Percentiles rank a stretch among this genome's conserved stretches.
Conservation (phyloP, 768 basidiomycete species). For the Collybiopsis confluens region DNA sequence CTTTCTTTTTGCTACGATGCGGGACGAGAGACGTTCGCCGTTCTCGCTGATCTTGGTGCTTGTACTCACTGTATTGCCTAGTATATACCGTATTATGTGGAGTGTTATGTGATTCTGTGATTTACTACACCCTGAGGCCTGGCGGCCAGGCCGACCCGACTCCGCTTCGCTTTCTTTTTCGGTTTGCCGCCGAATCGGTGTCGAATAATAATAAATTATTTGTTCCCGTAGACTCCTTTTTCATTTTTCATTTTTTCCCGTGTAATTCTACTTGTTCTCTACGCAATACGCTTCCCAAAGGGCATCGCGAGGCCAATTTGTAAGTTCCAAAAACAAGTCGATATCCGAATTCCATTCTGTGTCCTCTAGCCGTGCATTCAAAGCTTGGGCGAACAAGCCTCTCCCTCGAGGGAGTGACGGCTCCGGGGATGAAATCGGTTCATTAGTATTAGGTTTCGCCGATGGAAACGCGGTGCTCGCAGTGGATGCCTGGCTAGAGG, state of each 20-base stretch:
- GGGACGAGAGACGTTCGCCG: neutral
- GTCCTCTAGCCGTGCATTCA: neutral
- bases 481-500: neutral
- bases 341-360: neutral
- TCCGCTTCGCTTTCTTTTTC: no score
- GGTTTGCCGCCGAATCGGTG: no score
- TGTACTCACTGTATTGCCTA: conserved; percentile 2
- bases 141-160: no score
- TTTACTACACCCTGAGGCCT: no score
- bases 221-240: no score
- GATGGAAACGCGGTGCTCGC: neutral
- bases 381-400: neutral
- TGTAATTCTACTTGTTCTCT: neutral
- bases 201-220: no score
- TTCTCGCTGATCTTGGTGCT: neutral
- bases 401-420: neutral
- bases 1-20: neutral
- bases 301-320: conserved; percentile 2
- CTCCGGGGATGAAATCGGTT: no score
- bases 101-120: no score
- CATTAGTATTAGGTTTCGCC: neutral
- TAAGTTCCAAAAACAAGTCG: neutral
- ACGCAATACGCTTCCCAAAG: conserved; percentile 1
- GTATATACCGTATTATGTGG: neutral
- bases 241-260: no score